Evolutionary conservation across 1,139 yeast species (phyloP), one percentile per base, ranked within the genome.

Genomic region (Zygosaccharomyces pseudobailii): DNA sequence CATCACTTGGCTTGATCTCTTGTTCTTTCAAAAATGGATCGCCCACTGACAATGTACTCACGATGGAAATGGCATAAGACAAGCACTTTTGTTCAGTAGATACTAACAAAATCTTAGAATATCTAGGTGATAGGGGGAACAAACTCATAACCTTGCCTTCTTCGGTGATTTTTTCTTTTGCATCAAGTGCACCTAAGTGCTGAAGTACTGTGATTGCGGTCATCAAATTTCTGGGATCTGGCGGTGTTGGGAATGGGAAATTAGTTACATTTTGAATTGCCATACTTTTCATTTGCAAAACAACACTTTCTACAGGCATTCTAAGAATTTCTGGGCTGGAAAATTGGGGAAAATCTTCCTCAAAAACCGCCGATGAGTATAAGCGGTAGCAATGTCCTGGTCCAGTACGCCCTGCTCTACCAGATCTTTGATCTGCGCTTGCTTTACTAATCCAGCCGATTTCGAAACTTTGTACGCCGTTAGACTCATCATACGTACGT

Each of bases 321-420:
- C 97, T 75, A 50, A 87, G 70, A 47, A 94, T 90, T 65, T 94
- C 99, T 0, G 99, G 98, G 47, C 73, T 75, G 22, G 94, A 76
- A 58, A 92, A 92, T 58, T 84, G 88, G 4, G 75, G 75, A 65
- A 94, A 92, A 57, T 86, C 92, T 51, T 82, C 79, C 62, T 92
- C 97, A 65, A 76, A 94, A 6, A 94, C 87, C 0, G 98, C 98
- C n/a, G 97, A 90, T 0, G 98, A 90, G 60, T 75, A 94, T 21
- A 94, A 69, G 50, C 98, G 74, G 65, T 94, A 94, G 65, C 97
- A 88, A 62, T 94, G 98, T 46, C 99, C 99, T 0, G 98, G 97
- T 0, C 98, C 98, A 0, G 97, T 92, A 78, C 99, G 86, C 64
- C 98, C 99, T 43, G 99, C 98, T 76, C 99, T 84, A 68, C 98